phyloP scores from a whole-genome alignment of 352 stramenopile species.

The Thalassiosira hispida region DNA sequence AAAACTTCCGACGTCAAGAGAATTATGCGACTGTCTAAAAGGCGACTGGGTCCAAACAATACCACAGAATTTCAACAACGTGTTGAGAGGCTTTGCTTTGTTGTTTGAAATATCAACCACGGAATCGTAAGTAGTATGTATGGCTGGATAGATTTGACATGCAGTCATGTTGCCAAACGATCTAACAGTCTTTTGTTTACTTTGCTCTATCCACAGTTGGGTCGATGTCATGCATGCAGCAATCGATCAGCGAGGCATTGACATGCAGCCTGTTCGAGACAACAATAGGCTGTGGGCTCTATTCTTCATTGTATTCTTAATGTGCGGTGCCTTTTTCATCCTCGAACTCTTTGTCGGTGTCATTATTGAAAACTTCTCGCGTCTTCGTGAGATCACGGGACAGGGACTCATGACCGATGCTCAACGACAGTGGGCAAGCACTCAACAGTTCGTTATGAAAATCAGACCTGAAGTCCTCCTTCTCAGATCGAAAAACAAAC shows the following conservation, averaged over 20 bases:
- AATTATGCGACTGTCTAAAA: conserved; percentile 63
- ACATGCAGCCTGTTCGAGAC: conserved; percentile 91
- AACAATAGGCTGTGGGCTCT: conserved; percentile 86
- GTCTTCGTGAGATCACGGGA: conserved; percentile 59
- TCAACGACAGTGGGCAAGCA: conserved; percentile 56
- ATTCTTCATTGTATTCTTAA: conserved; percentile 91
- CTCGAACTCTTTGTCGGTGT: conserved; percentile 94
- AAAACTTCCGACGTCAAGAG: conserved; percentile 58
- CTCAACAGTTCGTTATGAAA: conserved; percentile 60
- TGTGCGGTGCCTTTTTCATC: conserved; percentile 92
- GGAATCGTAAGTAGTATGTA: conserved; percentile 81
- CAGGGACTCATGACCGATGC: conserved; percentile 84
- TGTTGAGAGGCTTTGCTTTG: conserved; percentile 85
- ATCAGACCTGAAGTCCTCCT: conserved; percentile 67
- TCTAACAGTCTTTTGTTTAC: neutral
- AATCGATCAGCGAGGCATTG: conserved; percentile 89
- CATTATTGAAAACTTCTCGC: conserved; percentile 94
- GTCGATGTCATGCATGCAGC: conserved; percentile 90
- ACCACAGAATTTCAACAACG: conserved; percentile 69
- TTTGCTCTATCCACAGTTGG: conserved; percentile 67
- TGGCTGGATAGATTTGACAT: no score
- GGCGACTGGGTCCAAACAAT: conserved; percentile 49
- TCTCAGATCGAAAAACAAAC: conserved; percentile 67
- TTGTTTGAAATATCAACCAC: conserved; percentile 92
- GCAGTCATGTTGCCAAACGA: no score